Percentiles rank a stretch among this genome's conserved stretches.
Conservation (phyloP, 192 early-diverging fungal genomes). For the Podila horticola region DNA sequence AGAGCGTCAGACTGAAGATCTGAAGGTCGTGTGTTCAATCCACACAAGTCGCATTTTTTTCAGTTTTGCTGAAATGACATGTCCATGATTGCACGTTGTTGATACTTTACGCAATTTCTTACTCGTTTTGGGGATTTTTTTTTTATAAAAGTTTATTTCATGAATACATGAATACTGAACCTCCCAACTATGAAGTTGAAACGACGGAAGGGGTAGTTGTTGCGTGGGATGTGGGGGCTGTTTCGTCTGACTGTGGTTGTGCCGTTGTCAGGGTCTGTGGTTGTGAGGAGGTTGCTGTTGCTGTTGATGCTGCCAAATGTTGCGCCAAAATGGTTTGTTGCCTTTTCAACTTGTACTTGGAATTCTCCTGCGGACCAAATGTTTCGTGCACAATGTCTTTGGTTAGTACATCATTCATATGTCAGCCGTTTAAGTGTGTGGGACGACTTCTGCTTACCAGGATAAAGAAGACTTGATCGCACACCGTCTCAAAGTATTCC, state of each 20-base stretch:
- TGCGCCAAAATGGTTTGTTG: not conserved
- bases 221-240: not conserved
- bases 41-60: constrained; percentile 13
- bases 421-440: not conserved
- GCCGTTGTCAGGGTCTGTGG: not conserved
- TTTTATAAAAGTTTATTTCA: not conserved
- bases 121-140: not conserved
- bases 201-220: not conserved
- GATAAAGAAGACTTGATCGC: constrained; percentile 48
- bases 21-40: constrained; percentile 54
- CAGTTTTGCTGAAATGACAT: no score
- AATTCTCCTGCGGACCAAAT: not conserved
- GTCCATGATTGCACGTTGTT: no score
- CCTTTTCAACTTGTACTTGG: constrained; percentile 1
- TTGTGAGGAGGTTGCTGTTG: not conserved
- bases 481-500: constrained; percentile 53
- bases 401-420: not conserved
- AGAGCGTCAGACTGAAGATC: constrained; percentile 60
- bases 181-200: not conserved
- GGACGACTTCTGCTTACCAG: constrained; percentile 4
- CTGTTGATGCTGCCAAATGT: constrained; percentile 1
- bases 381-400: not conserved
- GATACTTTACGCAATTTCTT: not conserved
- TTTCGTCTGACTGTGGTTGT: not conserved
- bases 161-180: no score